These are phyloP conservation scores for Irineochytrium annulatum DNA, from an alignment of 192 early-diverging fungal species.

Conservation along the genomic window DNA sequence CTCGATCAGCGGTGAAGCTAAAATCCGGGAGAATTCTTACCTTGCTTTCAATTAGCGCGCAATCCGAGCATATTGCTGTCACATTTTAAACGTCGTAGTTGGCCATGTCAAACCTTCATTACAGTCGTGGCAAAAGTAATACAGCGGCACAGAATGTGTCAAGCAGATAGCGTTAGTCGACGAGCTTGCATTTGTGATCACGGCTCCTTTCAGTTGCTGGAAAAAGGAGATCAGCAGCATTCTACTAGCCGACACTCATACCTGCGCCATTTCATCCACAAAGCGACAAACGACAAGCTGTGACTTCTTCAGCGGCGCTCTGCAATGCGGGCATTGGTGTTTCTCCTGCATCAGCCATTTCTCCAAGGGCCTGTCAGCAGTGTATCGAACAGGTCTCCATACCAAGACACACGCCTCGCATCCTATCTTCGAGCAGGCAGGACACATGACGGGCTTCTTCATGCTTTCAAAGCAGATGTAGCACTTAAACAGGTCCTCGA, in stretches of 20 bases:
- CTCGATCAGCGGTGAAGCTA: neutral
- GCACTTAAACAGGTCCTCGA: slow-evolving; percentile 37
- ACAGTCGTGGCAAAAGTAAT: slow-evolving; percentile 46
- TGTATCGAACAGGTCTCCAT: neutral
- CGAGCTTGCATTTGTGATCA: neutral
- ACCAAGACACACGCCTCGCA: slow-evolving; percentile 45
- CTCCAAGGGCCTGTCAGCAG: slow-evolving; percentile 14
- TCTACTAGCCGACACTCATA: slow-evolving; percentile 8
- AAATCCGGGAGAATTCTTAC: slow-evolving; percentile 11
- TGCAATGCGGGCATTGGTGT: slow-evolving; percentile 46
- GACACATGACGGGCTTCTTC: slow-evolving; percentile 41
- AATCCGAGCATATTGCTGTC: slow-evolving; percentile 43
- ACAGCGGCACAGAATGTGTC: slow-evolving; percentile 26
- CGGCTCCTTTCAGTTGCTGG: slow-evolving; percentile 9
- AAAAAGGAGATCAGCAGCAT: slow-evolving; percentile 7
- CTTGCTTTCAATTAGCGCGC: slow-evolving; percentile 36
- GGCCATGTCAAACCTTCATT: slow-evolving; percentile 1
- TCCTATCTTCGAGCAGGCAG: slow-evolving; percentile 40
- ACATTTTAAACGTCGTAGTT: neutral
- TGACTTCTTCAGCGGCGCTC: slow-evolving; percentile 14
- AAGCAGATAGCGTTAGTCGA: slow-evolving; percentile 12
- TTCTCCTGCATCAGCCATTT: slow-evolving; percentile 39
- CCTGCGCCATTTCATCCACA: slow-evolving; percentile 39
- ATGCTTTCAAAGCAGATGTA: slow-evolving; percentile 47
- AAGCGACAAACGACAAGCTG: slow-evolving; percentile 46